Percentiles rank a stretch among this genome's conserved stretches.
Conservation (phyloP, 352 stramenopile species). For the Globisporangium takayamanum region DNA sequence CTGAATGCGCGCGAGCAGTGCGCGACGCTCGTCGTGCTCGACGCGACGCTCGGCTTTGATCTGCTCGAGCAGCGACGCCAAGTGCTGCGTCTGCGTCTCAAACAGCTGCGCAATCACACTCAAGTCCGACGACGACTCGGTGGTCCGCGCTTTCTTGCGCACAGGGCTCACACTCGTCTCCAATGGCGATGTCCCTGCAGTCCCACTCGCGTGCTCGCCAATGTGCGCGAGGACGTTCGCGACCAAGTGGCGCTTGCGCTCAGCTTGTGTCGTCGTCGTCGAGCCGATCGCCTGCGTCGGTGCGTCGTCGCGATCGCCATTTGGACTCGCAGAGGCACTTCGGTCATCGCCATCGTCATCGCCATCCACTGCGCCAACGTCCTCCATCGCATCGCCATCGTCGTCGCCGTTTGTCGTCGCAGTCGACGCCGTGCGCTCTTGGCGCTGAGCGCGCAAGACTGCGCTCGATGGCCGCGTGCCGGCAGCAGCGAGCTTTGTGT, state of each 20-base stretch:
- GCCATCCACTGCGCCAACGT: neutral
- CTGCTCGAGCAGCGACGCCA: conserved; percentile 9
- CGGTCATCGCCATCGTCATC: neutral
- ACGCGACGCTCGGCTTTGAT: conserved; percentile 7
- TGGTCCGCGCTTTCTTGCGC: conserved; percentile 1
- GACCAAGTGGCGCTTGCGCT: conserved; percentile 7
- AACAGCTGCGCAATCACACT: conserved; percentile 8
- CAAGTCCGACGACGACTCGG: neutral
- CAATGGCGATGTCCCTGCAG: too few species aligned
- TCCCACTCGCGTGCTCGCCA: neutral
- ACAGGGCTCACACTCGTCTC: neutral
- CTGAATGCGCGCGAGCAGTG: conserved; percentile 7
- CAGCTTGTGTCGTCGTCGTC: neutral
- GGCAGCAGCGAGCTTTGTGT: neutral
- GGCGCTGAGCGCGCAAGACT: conserved; percentile 5
- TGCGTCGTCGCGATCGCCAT: too few species aligned
- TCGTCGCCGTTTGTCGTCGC: neutral
- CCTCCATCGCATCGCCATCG: neutral
- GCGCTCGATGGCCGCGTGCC: conserved; percentile 6
- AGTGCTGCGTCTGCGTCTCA: conserved; percentile 10
- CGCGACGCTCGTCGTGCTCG: conserved; percentile 9
- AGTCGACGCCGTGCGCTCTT: neutral
- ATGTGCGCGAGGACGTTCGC: conserved; percentile 12
- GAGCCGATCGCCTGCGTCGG: neutral
- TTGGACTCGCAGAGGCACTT: too few species aligned